These are phyloP conservation scores for Excoecaria cochinchinensis DNA, from an alignment of 345 rosid genomes.

Conservation along the genomic window DNA sequence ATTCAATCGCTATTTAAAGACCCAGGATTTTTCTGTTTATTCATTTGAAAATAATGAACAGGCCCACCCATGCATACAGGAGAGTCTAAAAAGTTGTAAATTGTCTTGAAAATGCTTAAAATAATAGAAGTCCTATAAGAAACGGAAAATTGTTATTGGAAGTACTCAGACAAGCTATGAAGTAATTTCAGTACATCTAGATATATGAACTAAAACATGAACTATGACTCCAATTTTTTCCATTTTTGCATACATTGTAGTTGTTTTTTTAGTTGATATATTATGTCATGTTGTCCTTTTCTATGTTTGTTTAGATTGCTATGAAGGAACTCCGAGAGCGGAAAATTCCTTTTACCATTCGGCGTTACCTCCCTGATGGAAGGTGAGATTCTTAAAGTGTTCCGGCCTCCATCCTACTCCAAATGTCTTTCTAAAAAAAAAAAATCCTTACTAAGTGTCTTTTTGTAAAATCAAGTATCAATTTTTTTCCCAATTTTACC, in stretches of 20 bases:
- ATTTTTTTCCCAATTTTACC: too few relatives aligned
- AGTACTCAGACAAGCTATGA: background rate
- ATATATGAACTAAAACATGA: background rate
- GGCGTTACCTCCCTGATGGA: conserved; percentile 80
- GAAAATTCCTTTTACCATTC: conserved; percentile 83
- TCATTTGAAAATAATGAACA: background rate
- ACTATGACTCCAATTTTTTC: background rate
- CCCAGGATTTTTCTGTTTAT: background rate
- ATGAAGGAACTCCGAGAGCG: conserved; percentile 88
- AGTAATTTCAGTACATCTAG: background rate
- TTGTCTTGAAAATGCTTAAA: background rate
- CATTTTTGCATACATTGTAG: too few relatives aligned
- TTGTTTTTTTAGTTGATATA: background rate
- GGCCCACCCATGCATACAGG: background rate
- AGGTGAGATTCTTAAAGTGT: conserved; percentile 45
- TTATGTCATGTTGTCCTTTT: background rate
- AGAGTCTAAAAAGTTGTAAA: background rate
- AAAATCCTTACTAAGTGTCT: too few relatives aligned
- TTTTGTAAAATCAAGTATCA: too few relatives aligned
- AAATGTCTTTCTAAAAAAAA: too few relatives aligned
- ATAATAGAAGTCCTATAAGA: background rate
- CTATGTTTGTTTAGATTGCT: conserved; percentile 51
- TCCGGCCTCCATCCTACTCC: too few relatives aligned
- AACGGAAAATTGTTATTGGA: background rate
- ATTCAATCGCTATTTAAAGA: background rate